A percentile compares a stretch with the other conserved stretches of the same genome.
These are phyloP conservation scores for Boletus reticulatus DNA, from an alignment of 768 basidiomycete species.

Conservation along the genomic window DNA sequence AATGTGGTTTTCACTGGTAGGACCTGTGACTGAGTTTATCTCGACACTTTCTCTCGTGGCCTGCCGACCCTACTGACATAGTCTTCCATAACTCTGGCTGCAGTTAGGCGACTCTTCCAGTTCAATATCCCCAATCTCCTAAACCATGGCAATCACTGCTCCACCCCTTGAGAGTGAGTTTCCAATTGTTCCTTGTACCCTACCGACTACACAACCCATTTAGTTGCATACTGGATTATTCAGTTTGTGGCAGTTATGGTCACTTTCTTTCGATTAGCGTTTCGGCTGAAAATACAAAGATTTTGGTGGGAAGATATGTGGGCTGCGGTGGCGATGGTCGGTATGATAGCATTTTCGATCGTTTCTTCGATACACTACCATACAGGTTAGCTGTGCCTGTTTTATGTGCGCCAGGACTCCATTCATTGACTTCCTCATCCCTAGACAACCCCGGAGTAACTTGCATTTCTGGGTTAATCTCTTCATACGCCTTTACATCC, in stretches of 20 bases:
- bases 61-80: background rate
- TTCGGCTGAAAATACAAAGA: slow-evolving; percentile 12
- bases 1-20: no score
- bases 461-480: background rate
- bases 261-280: slow-evolving; percentile 8
- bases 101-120: background rate
- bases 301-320: slow-evolving; percentile 24
- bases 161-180: background rate
- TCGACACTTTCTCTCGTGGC: no score
- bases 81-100: background rate
- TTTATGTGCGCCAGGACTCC: background rate
- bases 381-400: background rate
- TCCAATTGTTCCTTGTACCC: background rate
- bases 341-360: background rate
- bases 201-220: background rate
- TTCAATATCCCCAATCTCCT: background rate
- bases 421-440: background rate
- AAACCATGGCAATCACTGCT: background rate
- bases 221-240: background rate
- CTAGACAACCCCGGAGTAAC: background rate
- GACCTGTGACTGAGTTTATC: no score
- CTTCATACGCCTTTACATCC: background rate
- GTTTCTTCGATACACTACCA: background rate
- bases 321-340: slow-evolving; percentile 7
- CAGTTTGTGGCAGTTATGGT: background rate